These are phyloP conservation scores for Penicillium sp. DNA, from an alignment of 2,329 filamentous ascomycete genomes.

Conservation along the genomic window DNA sequence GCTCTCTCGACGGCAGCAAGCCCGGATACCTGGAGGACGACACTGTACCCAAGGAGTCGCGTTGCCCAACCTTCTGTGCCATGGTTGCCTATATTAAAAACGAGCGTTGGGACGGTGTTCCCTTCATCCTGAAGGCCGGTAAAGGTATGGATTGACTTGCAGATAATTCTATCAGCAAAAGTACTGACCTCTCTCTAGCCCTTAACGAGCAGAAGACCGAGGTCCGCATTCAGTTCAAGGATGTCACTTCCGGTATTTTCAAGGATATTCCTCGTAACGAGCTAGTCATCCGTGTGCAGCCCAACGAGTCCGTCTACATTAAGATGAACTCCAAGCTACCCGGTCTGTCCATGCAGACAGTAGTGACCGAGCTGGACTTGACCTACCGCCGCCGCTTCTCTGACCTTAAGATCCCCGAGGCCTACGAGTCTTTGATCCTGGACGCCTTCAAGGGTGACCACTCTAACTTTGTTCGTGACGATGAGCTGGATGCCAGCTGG, in stretches of 20 bases:
- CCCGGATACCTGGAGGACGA: conserved; percentile 98
- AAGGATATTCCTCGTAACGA: conserved; percentile 99
- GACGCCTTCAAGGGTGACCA: conserved; percentile 98
- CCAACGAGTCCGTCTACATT: conserved; percentile 99
- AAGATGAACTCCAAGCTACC: conserved; percentile 99
- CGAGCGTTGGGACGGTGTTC: conserved; percentile 98
- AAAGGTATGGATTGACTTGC: conserved; percentile 56
- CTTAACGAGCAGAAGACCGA: conserved; percentile 99
- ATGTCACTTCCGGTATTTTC: conserved; percentile 98
- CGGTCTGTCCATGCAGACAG: conserved; percentile 98
- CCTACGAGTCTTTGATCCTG: conserved; percentile 95
- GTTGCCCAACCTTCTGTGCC: conserved; percentile 97
- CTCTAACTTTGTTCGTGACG: conserved; percentile 97
- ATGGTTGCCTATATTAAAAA: conserved; percentile 99
- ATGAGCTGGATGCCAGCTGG: conserved; percentile 97
- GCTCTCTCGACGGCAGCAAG: conserved; percentile 93
- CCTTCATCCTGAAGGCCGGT: conserved; percentile 98
- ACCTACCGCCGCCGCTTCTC: conserved; percentile 98
- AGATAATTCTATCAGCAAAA: not conserved
- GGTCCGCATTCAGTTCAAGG: conserved; percentile 98
- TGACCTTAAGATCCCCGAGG: conserved; percentile 98
- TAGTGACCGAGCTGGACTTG: conserved; percentile 95
- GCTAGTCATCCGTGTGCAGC: conserved; percentile 98
- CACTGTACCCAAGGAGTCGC: conserved; percentile 93
- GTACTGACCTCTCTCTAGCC: conserved; percentile 50